phyloP scores from a whole-genome alignment of 768 basidiomycete species.

The Phaffia tasmanica region DNA sequence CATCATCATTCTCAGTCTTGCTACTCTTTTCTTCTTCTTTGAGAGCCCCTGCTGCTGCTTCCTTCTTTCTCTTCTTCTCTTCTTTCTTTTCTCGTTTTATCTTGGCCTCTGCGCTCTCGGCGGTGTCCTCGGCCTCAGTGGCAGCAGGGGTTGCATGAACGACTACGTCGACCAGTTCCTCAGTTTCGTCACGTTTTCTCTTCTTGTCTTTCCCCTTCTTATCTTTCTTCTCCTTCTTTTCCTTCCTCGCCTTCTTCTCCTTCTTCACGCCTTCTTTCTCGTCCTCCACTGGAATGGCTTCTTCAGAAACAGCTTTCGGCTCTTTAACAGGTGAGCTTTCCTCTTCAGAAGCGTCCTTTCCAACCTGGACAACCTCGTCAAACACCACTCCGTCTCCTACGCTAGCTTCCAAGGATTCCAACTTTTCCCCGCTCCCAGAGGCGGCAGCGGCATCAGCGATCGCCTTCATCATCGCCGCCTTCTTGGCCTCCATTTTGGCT shows the following conservation, averaged over 20 bases:
- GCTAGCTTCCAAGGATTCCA: conserved; percentile 10
- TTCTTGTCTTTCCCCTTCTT: conserved; percentile 22
- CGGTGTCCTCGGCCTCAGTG: background rate
- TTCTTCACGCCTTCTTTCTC: background rate
- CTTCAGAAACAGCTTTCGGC: background rate
- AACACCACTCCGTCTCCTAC: background rate
- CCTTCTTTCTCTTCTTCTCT: conserved; percentile 2
- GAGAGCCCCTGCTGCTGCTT: conserved; percentile 24
- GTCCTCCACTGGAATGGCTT: background rate
- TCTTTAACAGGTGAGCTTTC: background rate
- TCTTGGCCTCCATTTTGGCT: conserved; percentile 26
- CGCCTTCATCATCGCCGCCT: conserved; percentile 14
- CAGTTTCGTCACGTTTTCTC: background rate
- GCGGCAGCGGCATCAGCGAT: background rate
- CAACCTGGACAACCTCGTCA: background rate
- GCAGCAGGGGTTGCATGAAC: background rate
- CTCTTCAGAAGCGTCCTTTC: background rate
- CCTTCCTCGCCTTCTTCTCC: background rate
- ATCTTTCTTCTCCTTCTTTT: background rate
- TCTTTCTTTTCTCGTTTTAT: conserved; percentile 8
- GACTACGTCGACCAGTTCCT: background rate
- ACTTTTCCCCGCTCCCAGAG: conserved; percentile 1
- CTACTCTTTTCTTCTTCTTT: conserved; percentile 27
- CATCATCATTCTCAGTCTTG: conserved; percentile 7
- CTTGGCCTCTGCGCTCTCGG: conserved; percentile 12